Evolutionary conservation across 1,284 basidiomycete species (phyloP).

Genomic region (Heterobasidion parviporum): DNA sequence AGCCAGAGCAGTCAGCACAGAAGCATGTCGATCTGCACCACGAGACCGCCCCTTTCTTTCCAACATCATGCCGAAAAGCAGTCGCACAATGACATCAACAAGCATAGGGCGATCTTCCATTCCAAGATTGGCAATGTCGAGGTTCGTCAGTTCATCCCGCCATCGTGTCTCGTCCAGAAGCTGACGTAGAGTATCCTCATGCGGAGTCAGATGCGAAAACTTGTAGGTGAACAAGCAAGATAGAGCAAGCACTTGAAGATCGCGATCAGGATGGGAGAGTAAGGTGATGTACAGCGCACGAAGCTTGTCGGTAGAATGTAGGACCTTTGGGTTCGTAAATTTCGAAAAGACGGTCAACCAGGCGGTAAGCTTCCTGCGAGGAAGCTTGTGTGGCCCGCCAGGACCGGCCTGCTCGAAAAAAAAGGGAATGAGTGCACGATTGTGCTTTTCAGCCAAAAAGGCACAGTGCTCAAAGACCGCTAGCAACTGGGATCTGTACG

Average conservation of each 20-base stretch:
- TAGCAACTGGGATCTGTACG: constrained; percentile 80
- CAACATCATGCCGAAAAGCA: constrained; percentile 88
- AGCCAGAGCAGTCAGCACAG: constrained; percentile 69
- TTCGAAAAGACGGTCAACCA: constrained; percentile 89
- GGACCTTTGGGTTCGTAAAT: constrained; percentile 85
- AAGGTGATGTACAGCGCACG: constrained; percentile 63
- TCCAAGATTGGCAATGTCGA: constrained; percentile 64
- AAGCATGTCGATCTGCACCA: constrained; percentile 69
- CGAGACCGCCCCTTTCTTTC: constrained; percentile 70
- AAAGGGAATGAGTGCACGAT: constrained; percentile 70
- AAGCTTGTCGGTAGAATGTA: constrained; percentile 66
- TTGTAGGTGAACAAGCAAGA: constrained; percentile 85
- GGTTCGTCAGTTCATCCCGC: constrained; percentile 78
- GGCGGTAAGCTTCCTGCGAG: constrained; percentile 50
- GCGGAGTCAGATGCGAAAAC: constrained; percentile 53
- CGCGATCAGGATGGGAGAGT: constrained; percentile 82
- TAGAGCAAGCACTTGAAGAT: constrained; percentile 73
- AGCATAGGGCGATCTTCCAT: constrained; percentile 57
- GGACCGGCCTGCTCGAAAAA: constrained; percentile 57
- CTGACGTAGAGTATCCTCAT: constrained; percentile 60
- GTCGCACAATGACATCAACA: constrained; percentile 68
- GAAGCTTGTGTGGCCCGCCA: constrained; percentile 32
- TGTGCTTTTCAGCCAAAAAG: constrained; percentile 76
- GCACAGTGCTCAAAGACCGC: constrained; percentile 57
- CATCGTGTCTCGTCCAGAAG: constrained; percentile 85